Evolutionary conservation across 768 basidiomycete genomes (phyloP), one percentile per base, ranked within the genome.

Genomic region (Leccinellum albellum): DNA sequence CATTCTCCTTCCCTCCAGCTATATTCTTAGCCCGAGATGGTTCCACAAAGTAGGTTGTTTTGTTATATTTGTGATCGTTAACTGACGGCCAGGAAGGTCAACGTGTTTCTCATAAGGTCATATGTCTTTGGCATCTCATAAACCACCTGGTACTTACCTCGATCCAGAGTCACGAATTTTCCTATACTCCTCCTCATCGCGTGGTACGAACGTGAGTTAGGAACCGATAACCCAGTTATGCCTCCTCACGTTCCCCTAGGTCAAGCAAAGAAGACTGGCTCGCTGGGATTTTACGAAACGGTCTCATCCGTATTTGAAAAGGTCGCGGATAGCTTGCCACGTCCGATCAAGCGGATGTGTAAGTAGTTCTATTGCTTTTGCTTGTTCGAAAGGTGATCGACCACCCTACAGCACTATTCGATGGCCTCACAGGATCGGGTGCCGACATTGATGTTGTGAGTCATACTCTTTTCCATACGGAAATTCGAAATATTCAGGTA

Each of bases 11-110:
- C 94, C 97, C 2, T 79, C 89, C 21, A 90, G 87, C 61, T 94
- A 90, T 69, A 73, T 94, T 51, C 77, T 97, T n/a, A 81, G 81
- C 7, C 93, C 94, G n/a, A 80, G 96, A 53, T 98, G 94, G 94
- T 98, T 98, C 69, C 96, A 98, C 70, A 98, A 98, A 77, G 90
- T 89, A 65, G 53, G 67, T 60, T n/a, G 7, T n/a, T 40, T 28
- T 31, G 59, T 31, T 17, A 20, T 28, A 35, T 55, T 45, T 49
- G 50, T 23, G 37, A 51, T 24, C 65, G 54, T 61, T 24, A 44
- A 35, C 57, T 71, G 24, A 71, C 54, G 47, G 8, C 28, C 28
- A 12, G 50, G 3, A 57, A 91, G 89, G 82, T 93, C 64, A 94
- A 94, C 61, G 91, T 94, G 1, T 89, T 92, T 66, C 81, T 92